Percentiles rank a stretch among this genome's conserved stretches.
Conservation (phyloP, 2,329 filamentous ascomycete genomes). For the Paecilomyces fulvus region DNA sequence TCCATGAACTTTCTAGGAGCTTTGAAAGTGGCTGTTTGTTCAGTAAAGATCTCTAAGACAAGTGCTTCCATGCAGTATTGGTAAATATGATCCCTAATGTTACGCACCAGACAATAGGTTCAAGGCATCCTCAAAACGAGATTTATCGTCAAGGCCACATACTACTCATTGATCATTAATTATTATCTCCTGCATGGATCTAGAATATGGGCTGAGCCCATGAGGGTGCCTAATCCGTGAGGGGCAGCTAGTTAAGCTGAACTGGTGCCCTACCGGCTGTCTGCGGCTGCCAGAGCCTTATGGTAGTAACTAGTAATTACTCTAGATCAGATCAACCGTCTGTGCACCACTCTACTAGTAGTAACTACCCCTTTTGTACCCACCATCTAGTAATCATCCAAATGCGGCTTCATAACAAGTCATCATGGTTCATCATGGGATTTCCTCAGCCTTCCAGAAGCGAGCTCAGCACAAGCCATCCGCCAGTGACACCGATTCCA, state of each 20-base stretch:
- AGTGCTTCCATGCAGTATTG: not conserved
- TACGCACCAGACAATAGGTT: too few relatives aligned
- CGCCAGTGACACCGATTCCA: slow-evolving; percentile 29
- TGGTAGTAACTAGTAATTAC: not conserved
- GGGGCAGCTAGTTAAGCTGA: not conserved
- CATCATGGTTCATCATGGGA: not conserved
- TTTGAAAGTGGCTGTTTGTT: too few relatives aligned
- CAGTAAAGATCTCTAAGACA: not conserved
- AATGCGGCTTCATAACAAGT: not conserved
- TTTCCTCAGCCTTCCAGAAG: slow-evolving; percentile 16
- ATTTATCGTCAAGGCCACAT: not conserved
- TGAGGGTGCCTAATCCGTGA: not conserved
- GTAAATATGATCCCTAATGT: not conserved
- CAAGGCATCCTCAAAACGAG: not conserved
- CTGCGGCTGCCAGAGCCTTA: not conserved
- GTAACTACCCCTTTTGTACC: too few relatives aligned
- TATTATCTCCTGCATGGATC: not conserved
- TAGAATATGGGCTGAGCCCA: not conserved
- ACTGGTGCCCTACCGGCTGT: not conserved
- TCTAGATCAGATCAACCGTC: too few relatives aligned
- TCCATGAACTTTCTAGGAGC: not conserved
- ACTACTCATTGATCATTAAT: not conserved
- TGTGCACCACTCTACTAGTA: not conserved
- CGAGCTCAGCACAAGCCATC: slow-evolving; percentile 34
- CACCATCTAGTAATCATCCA: too few relatives aligned